A percentile compares a stretch with the other conserved stretches of the same genome.
Evolutionary conservation across 169 alveolate species (phyloP).

Genomic region (Amoebophrya sp.): DNA sequence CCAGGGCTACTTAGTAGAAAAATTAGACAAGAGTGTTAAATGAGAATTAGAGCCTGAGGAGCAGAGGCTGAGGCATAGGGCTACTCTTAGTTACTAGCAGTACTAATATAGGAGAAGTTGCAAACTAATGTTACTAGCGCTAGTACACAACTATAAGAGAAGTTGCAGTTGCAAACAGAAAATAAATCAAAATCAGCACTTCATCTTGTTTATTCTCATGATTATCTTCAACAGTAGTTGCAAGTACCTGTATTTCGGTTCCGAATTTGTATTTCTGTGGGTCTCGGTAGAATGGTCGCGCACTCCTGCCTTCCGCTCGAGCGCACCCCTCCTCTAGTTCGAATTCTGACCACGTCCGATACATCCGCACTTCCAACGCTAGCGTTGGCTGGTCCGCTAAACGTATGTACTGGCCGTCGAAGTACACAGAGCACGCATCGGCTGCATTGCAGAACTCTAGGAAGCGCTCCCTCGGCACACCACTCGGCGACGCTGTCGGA

Average conservation of each 20-base stretch:
- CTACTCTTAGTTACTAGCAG: too few species aligned
- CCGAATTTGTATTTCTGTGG: neutral
- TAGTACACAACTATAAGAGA: too few species aligned
- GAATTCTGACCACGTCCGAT: neutral
- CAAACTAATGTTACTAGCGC: too few species aligned
- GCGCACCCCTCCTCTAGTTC: neutral
- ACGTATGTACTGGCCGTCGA: neutral
- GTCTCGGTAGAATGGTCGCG: neutral
- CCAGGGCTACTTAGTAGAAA: too few species aligned
- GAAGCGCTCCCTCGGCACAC: neutral
- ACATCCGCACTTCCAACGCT: conserved; percentile 8
- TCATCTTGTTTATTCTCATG: too few species aligned
- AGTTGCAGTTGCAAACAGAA: too few species aligned
- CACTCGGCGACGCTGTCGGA: neutral
- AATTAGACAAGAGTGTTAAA: too few species aligned
- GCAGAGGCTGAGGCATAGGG: too few species aligned
- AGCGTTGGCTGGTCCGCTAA: neutral
- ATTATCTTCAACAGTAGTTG: too few species aligned
- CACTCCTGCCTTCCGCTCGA: neutral
- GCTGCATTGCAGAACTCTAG: neutral
- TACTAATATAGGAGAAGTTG: too few species aligned
- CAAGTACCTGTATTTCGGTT: neutral
- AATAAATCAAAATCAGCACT: too few species aligned
- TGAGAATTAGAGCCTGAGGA: too few species aligned
- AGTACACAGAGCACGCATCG: neutral